phyloP scores from a whole-genome alignment of 306 rosid genomes.

The Cucumis cinereus region DNA sequence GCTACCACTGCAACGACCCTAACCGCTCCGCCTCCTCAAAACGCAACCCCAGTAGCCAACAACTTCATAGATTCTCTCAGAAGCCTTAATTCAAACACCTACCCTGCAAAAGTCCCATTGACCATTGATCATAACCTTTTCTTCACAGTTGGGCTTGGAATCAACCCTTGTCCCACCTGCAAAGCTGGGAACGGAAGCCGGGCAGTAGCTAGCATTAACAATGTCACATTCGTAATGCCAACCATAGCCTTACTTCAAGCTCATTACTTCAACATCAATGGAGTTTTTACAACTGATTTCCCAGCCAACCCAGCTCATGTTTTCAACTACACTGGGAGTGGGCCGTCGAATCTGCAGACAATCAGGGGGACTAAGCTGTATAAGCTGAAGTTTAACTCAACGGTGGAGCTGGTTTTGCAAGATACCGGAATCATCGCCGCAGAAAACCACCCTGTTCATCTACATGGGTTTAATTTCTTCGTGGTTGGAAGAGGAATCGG shows the following conservation, averaged over 20 bases:
- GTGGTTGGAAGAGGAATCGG: constrained; percentile 55
- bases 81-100: constrained; percentile 59
- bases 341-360: constrained; percentile 32
- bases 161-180: constrained; percentile 61
- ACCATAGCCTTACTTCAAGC: constrained; percentile 63
- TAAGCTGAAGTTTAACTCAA: constrained; percentile 35
- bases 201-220: constrained; percentile 52
- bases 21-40: constrained; percentile 54
- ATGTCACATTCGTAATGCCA: constrained; percentile 78
- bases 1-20: constrained; percentile 29
- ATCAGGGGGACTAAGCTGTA: constrained; percentile 40
- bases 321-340: constrained; percentile 44
- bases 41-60: constrained; percentile 58
- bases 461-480: constrained; percentile 82
- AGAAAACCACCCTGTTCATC: constrained; percentile 77
- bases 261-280: constrained; percentile 46
- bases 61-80: constrained; percentile 32
- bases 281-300: constrained; percentile 69
- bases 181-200: constrained; percentile 70
- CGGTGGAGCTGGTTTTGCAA: constrained; percentile 58
- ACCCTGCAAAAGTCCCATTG: constrained; percentile 56
- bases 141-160: constrained; percentile 55
- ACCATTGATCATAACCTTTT: constrained; percentile 43
- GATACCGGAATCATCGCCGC: constrained; percentile 57
- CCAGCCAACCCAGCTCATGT: constrained; percentile 42